Conservation (phyloP, 805 yeast species). For the Barnettozyma californica region DNA sequence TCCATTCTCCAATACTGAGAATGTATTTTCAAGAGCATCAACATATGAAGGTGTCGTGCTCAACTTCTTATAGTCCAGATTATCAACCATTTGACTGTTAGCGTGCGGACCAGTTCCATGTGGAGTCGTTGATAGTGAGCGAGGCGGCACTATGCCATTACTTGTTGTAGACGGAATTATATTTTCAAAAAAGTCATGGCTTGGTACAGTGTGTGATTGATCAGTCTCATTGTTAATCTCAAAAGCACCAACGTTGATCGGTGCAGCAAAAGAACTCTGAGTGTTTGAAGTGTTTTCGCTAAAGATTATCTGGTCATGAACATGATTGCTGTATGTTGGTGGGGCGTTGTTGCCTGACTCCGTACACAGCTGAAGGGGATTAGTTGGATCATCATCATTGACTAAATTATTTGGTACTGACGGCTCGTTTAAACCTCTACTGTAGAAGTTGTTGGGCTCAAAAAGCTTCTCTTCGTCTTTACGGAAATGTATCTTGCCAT, state of each 20-base stretch:
- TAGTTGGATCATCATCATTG: background rate
- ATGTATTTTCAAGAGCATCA: slow-evolving; percentile 55
- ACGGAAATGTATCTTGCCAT: slow-evolving; percentile 38
- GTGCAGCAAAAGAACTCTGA: background rate
- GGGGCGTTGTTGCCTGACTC: slow-evolving; percentile 51
- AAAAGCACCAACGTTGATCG: slow-evolving; percentile 5
- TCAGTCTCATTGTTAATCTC: background rate
- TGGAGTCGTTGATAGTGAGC: background rate
- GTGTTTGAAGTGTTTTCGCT: slow-evolving; percentile 13
- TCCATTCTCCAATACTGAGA: slow-evolving; percentile 30
- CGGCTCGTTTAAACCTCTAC: background rate
- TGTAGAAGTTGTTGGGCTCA: slow-evolving; percentile 18
- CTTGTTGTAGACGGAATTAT: background rate
- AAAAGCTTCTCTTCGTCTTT: slow-evolving; percentile 30
- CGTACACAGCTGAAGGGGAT: background rate
- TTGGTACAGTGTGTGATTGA: background rate
- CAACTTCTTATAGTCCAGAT: slow-evolving; percentile 33
- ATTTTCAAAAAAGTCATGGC: background rate
- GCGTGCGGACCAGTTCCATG: slow-evolving; percentile 1
- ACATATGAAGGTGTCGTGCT: slow-evolving; percentile 72
- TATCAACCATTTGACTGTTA: slow-evolving; percentile 9
- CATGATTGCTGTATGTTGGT: slow-evolving; percentile 67
- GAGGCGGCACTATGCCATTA: background rate
- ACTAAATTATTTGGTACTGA: background rate
- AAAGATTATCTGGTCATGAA: slow-evolving; percentile 49